A percentile compares a stretch with the other conserved stretches of the same genome.
Evolutionary conservation across 179 eudicot species (phyloP).

Genomic region (Patellifolia procumbens): DNA sequence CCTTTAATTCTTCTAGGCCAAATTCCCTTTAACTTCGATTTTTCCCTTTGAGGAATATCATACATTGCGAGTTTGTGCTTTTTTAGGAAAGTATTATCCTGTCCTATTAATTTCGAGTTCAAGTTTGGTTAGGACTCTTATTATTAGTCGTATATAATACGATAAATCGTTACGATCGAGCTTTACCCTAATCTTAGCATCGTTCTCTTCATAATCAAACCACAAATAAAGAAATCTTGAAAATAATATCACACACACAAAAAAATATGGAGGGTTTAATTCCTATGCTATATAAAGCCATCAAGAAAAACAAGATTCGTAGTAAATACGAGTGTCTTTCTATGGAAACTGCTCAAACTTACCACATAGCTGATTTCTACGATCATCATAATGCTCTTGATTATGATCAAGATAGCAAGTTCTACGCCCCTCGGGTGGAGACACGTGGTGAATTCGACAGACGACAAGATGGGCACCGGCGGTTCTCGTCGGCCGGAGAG

Average conservation of each 20-base stretch:
- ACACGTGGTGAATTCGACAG: constrained; percentile 11
- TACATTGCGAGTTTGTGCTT: too few relatives aligned
- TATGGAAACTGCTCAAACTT: constrained; percentile 25
- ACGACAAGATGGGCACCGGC: constrained; percentile 14
- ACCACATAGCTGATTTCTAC: constrained; percentile 33
- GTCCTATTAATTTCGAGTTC: too few relatives aligned
- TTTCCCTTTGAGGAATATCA: neutral
- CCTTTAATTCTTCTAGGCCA: neutral
- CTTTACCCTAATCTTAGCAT: too few relatives aligned
- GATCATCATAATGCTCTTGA: neutral
- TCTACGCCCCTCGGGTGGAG: constrained; percentile 16
- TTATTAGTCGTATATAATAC: too few relatives aligned
- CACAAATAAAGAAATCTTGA: too few relatives aligned
- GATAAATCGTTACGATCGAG: too few relatives aligned
- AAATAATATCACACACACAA: neutral
- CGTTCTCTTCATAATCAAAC: too few relatives aligned
- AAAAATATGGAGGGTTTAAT: constrained; percentile 55
- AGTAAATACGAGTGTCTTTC: constrained; percentile 44
- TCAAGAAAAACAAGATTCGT: constrained; percentile 42
- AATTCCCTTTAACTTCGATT: neutral
- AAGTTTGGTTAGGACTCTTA: too few relatives aligned
- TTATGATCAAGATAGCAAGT: neutral
- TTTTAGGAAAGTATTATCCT: too few relatives aligned
- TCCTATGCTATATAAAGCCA: constrained; percentile 40
- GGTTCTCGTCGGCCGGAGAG: constrained; percentile 24